Evolutionary conservation across 345 rosid species (phyloP), one percentile per base, ranked within the genome.

Genomic region (Nasturtium officinale): DNA sequence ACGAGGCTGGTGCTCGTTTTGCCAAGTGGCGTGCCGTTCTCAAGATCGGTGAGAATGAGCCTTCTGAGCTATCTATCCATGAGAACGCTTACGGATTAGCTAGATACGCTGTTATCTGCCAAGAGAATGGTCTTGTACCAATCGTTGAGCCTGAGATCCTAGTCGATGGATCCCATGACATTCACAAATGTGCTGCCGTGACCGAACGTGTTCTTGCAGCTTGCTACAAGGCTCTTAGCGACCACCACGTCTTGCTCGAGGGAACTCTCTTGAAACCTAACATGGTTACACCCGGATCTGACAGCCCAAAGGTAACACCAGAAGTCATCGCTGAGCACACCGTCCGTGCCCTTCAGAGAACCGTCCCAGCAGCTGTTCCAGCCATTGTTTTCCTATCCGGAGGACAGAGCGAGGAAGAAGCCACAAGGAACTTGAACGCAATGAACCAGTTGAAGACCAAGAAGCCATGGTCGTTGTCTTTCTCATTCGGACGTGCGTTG

Each of bases 281-380:
- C 96, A 94, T 91, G 99, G 99, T 95, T 15, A 91, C 99, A 51
- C 99, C 96, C 0, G 99, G 97, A 61, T 95, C 97, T 0, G 96
- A 88, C 28, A 67, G 96, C 18, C 74, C 86, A 4, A 91, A 95
- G 85, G 97, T 89, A 62, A 10, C 93, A 3, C 90, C 93, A 0
- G 91, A 91, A 60, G 93, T 91, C 50, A 82, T 91, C 30, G 99
- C 99, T 0, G 90, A 90, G 85, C 80, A 81, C 87, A 91, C 96
- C 0, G 87, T 91, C 70, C 87, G 89, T 18, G 90, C 99, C 56
- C 89, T 95, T 6, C 96, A 86, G 72, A 85, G 97, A 46, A 95
- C 97, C 0, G 84, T 91, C 58, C 97, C 99, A 40, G 56, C 93
- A 8, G 99, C 99, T 2, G 99, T 95, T 61, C 99, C 99, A 11